Evolutionary conservation across 2,329 filamentous ascomycete species (phyloP), one percentile per base, ranked within the genome.

Genomic region (Aspergillus puulaauensis): DNA sequence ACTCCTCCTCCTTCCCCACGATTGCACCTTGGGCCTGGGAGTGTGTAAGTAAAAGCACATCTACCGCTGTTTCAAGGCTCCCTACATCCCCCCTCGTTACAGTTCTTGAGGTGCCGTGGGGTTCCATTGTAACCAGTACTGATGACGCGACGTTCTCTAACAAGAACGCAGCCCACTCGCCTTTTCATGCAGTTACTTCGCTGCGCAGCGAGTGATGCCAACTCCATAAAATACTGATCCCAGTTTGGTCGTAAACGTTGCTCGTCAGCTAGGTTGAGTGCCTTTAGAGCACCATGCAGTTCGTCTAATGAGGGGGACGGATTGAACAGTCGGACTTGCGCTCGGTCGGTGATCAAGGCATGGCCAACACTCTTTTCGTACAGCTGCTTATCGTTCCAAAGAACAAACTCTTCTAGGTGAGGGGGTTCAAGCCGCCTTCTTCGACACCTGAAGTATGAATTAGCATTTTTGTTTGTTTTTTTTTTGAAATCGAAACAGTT

Each of bases 121-220:
- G 95, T 98, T 61, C 95, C 95, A 75, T 99, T 99, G 79, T 99
- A 99, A 19, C 95, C 95, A 0, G 95, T 99, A 70, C 89, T 91
- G 65, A 98, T 90, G 62, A 99, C 95, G 65, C 93, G 86, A 68
- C 87, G 88, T 70, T 92, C 88, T 62, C 89, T 83, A 35, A 98
- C 93, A 9, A 99, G 82, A 6, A 98, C 95, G 76, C 93, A 97
- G 7, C 95, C 95, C 1, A 99, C 95, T 63, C 93, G 87, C 31
- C 95, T 85, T 78, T 98, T 97, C 95, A 99, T 99, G 80, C 95
- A 99, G 75, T 99, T 99, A 70, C 88, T 91, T 63, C 95, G 85
- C 66, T 91, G 89, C 0, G 93, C 90, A 7, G 95, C 95, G 48
- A 99, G 85, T 35, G 90, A 91, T 5, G 95, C 93, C n/a, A 99